phyloP scores from a whole-genome alignment of 2,329 filamentous ascomycete species.

The Celoporthe dispersa region DNA sequence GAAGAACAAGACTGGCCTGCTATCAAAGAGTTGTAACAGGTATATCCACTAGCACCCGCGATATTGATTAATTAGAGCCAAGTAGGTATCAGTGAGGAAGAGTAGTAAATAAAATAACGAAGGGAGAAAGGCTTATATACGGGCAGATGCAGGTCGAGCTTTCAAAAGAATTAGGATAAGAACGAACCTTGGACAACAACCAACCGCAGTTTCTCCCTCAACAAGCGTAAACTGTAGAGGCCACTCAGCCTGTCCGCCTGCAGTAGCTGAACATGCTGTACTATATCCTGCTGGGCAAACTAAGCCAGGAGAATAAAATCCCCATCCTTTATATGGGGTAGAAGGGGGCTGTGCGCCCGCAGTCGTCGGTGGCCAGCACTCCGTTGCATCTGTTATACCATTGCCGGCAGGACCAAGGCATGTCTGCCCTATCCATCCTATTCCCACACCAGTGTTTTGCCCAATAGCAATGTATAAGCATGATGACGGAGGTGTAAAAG shows the following conservation, averaged over 20 bases:
- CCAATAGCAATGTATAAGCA: conserved; percentile 1
- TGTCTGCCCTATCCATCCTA: conserved; percentile 5
- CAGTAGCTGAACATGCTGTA: conserved; percentile 11
- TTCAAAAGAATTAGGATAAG: neutral
- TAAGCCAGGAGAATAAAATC: conserved; percentile 16
- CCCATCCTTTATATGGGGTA: neutral
- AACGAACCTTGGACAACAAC: conserved; percentile 15
- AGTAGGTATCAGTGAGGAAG: neutral
- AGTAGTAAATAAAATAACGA: neutral
- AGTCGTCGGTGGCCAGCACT: too few relatives aligned
- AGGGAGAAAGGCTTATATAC: neutral
- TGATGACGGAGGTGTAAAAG: conserved; percentile 8
- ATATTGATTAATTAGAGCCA: neutral
- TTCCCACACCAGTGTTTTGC: neutral
- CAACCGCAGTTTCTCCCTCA: conserved; percentile 8
- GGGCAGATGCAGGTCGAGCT: neutral
- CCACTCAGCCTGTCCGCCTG: conserved; percentile 6
- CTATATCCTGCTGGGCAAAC: conserved; percentile 9
- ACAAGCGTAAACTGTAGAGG: conserved; percentile 9
- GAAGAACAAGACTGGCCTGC: conserved; percentile 2
- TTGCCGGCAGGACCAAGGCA: too few relatives aligned
- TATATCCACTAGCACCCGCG: conserved; percentile 5
- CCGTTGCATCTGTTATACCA: too few relatives aligned
- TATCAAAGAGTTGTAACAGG: neutral
- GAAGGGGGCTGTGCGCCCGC: too few relatives aligned